These are phyloP conservation scores for Cyclotella baltica DNA, from an alignment of 108 stramenopile species.

Conservation along the genomic window DNA sequence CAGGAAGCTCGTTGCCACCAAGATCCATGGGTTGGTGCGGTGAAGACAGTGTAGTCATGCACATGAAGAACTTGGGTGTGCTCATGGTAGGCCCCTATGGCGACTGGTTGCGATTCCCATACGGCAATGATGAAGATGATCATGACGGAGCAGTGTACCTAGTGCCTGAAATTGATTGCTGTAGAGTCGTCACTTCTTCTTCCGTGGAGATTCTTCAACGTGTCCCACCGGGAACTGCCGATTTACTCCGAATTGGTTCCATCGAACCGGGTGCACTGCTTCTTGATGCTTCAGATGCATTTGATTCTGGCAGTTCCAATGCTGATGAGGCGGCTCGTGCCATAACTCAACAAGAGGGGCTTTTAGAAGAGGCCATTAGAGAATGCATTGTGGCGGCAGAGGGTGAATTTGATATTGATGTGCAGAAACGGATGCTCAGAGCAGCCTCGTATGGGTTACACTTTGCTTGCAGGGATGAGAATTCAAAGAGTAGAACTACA, in stretches of 20 bases:
- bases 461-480: slow-evolving; percentile 78
- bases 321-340: slow-evolving; percentile 86
- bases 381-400: slow-evolving; percentile 89
- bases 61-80: slow-evolving; percentile 93
- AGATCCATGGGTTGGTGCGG: slow-evolving; percentile 94
- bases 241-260: slow-evolving; percentile 85
- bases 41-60: slow-evolving; percentile 93
- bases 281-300: slow-evolving; percentile 94
- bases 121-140: slow-evolving; percentile 58
- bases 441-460: slow-evolving; percentile 96
- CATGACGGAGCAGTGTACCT: slow-evolving; percentile 66
- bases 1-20: slow-evolving; percentile 74
- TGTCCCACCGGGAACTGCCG: slow-evolving; percentile 90
- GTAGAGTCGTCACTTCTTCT: slow-evolving; percentile 86
- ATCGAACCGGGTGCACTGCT: slow-evolving; percentile 95
- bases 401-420: slow-evolving; percentile 86
- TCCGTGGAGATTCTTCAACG: slow-evolving; percentile 92
- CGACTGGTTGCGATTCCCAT: slow-evolving; percentile 93
- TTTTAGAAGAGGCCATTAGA: slow-evolving; percentile 80
- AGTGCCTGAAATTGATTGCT: slow-evolving; percentile 94
- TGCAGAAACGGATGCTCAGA: slow-evolving; percentile 89
- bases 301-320: slow-evolving; percentile 82
- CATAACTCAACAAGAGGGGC: slow-evolving; percentile 64
- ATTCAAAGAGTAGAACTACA: slow-evolving; percentile 42
- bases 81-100: slow-evolving; percentile 97